These are phyloP conservation scores for Leishmania tarentolae DNA, from an alignment of 208 protist genomes.

Conservation along the genomic window DNA sequence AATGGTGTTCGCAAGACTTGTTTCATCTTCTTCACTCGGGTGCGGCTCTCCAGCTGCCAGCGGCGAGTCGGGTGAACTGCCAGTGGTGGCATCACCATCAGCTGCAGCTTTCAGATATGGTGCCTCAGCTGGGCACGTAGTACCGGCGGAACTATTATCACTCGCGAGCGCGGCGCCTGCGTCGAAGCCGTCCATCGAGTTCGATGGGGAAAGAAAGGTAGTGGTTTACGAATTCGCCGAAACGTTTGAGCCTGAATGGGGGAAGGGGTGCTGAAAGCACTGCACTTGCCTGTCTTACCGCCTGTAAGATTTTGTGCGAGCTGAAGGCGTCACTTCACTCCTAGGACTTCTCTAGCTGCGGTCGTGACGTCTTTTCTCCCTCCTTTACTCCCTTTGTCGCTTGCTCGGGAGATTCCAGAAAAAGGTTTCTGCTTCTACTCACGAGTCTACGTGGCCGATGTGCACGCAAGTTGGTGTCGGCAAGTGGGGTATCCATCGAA, in stretches of 20 bases:
- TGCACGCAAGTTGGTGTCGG: not conserved
- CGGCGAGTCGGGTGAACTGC: not conserved
- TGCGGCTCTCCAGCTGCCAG: not conserved
- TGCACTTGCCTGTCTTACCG: not conserved
- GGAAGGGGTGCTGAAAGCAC: not conserved
- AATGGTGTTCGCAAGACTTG: not conserved
- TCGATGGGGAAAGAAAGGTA: not conserved
- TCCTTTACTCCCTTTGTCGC: not conserved
- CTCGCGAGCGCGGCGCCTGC: not conserved
- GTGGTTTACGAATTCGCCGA: not conserved
- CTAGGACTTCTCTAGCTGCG: not conserved
- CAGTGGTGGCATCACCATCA: constrained; percentile 14
- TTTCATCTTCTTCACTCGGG: not conserved
- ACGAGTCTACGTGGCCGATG: not conserved
- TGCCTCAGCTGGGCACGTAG: constrained; percentile 4
- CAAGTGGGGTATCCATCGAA: not conserved
- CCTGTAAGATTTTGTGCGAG: not conserved
- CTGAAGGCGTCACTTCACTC: not conserved
- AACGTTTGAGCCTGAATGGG: not conserved
- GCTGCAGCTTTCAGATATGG: not conserved
- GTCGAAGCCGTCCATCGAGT: constrained; percentile 4
- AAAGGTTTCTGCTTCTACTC: not conserved
- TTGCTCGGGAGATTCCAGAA: not conserved
- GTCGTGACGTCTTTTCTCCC: not conserved
- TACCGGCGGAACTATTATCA: not conserved